Evolutionary conservation across 2,329 filamentous ascomycete genomes (phyloP).

Genomic region (Aureobasidium musti): DNA sequence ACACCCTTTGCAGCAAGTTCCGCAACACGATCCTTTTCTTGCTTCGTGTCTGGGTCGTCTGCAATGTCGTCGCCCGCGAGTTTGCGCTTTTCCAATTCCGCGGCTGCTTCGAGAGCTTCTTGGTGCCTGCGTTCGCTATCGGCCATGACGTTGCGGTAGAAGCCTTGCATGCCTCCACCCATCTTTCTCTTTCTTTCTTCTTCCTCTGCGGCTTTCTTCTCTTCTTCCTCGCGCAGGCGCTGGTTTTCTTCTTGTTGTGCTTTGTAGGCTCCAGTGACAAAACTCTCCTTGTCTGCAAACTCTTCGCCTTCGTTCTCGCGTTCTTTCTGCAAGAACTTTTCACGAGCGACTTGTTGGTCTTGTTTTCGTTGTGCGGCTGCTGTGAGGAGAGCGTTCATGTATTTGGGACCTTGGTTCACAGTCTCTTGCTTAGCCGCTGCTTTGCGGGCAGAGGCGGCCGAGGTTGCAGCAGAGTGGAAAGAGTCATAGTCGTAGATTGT

Average conservation of each 20-base stretch:
- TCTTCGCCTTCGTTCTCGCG: conserved; percentile 78
- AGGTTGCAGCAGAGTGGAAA: conserved; percentile 75
- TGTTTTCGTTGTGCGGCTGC: conserved; percentile 76
- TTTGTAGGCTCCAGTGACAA: conserved; percentile 82
- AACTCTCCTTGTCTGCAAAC: conserved; percentile 80
- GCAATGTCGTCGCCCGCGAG: conserved; percentile 30
- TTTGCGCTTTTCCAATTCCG: conserved; percentile 44
- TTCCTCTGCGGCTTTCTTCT: conserved; percentile 64
- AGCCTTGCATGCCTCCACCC: conserved; percentile 68
- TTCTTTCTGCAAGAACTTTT: conserved; percentile 76
- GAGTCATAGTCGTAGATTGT: conserved; percentile 84
- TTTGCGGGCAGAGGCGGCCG: conserved; percentile 57
- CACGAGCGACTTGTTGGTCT: conserved; percentile 74
- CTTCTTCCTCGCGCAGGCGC: conserved; percentile 71
- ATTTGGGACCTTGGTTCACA: conserved; percentile 68
- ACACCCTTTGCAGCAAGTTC: conserved; percentile 66
- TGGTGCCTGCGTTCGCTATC: conserved; percentile 69
- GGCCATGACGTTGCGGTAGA: conserved; percentile 74
- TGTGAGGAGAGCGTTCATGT: conserved; percentile 72
- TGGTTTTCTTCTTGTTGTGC: conserved; percentile 75
- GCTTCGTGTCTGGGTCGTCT: conserved; percentile 41
- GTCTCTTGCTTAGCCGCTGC: conserved; percentile 56
- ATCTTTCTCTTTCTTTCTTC: conserved; percentile 64
- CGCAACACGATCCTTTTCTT: conserved; percentile 61
- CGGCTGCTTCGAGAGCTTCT: conserved; percentile 68